Base-by-base conservation (phyloP, 176 grass and related monocot species). In the Aegilops umbellulata region DNA sequence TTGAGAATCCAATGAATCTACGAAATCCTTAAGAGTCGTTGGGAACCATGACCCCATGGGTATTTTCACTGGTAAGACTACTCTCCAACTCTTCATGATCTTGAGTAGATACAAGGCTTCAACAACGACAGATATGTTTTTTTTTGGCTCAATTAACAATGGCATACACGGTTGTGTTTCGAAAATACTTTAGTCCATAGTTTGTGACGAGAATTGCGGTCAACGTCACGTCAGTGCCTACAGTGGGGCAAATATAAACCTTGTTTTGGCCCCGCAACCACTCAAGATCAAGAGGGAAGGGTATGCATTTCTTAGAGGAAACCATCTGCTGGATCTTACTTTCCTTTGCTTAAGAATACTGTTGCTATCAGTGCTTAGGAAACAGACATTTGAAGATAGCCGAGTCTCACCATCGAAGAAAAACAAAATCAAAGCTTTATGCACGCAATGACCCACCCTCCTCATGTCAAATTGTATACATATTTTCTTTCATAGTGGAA, bases 281-380 rank as follows among this genome's bases (percentile, higher is more conserved):
- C 69, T 87, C 26, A 47, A 13, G 41, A 8, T 87, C 26, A 47
- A 13, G 41, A 8, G 15, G 71, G 39, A 74, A 76, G 82, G 78
- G 30, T 24, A 63, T 25, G 44, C 66, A 60, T 87, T 90, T 90
- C 80, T 87, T 90, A 66, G 25, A 66, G 31, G 42, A 79, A 66
- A 90, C 58, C 74, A 7, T 69, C 24, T 67, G 65, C 10, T 66
- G 7, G 72, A 47, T 75, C 65, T 76, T 41, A 38, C 80, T 87
- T 83, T 87, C 60, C 25, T 22, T 90, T 83, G 84, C 80, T 87
- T 87, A 78, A 87, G 57, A 68, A 67, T 83, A 80, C 31, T 83
- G 74, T 19, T 79, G 24, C 42, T 24, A 83, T 86, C 74, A 25
- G 32, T 83, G 53, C 17, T 81, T 20, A 60, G 34, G 82, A 60